Evolutionary conservation across 805 yeast species (phyloP), one percentile per base, ranked within the genome.

Genomic region (Blastobotrys americana): DNA sequence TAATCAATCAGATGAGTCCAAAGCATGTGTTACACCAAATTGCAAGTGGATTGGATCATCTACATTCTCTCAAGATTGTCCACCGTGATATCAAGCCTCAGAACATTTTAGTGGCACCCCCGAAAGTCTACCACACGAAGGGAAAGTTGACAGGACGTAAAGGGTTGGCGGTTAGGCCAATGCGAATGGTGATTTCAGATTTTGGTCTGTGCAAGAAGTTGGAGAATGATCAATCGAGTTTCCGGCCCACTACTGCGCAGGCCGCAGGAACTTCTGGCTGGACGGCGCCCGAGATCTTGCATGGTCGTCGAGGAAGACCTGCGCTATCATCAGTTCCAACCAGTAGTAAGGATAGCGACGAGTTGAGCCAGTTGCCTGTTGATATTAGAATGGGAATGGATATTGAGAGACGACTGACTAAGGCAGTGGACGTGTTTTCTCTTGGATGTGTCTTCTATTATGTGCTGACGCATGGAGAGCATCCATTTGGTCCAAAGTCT

Each of bases 201-300:
- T 93, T 93, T 67, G 99, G 99, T 0, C 73, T 93, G 5, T 93
- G 98, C 61, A 89, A 90, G 59, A 84, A 84, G 58, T 67, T 93
- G 42, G 98, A 93, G 50, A 77, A 80, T 13, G 97, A 88, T 55
- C 96, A 93, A 63, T 84, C 95, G 1, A 85, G 96, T 1, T 90
- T 90, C 63, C 74, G 90, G 50, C 95, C 96, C 0, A 90, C 96
- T 0, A 82, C 93, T 0, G 88, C 86, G 27, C 81, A 87, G 56
- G 94, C 95, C 16, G 95, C 97, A 0, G 98, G 98, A 1, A 93
- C 98, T 0, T 77, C 93, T 3, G 99, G 99, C 2, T 93, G 98
- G 98, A 75, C 97, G 55, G 97, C 99, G 0, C 98, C 98, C 0
- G 98, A 93, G 57, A 58, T 62, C 20, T 42, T 25, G 31, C 31